Percentiles rank a stretch among this genome's conserved stretches.
phyloP scores from a whole-genome alignment of 2,329 filamentous ascomycete genomes.

The Fusarium falciforme region DNA sequence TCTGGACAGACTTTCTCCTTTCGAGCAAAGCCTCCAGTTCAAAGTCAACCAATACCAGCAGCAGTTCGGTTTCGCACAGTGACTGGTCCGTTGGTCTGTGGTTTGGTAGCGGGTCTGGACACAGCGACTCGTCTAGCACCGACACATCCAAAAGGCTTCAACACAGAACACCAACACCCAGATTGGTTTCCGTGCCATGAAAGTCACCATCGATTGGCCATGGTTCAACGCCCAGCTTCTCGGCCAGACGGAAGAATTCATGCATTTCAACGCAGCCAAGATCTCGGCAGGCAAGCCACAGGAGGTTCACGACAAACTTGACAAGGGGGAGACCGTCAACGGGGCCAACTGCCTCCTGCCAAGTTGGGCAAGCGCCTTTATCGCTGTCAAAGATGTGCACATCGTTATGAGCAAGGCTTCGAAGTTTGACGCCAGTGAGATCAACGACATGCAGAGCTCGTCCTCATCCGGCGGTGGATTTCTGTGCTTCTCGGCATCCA shows the following conservation, averaged over 20 bases:
- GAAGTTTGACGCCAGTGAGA: neutral
- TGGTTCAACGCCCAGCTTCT: neutral
- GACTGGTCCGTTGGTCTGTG: too few relatives aligned
- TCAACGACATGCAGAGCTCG: neutral
- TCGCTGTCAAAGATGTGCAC: slow-evolving; percentile 1
- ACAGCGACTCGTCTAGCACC: too few relatives aligned
- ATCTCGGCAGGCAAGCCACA: neutral
- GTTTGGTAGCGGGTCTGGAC: too few relatives aligned
- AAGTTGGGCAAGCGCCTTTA: neutral
- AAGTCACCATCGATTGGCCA: neutral
- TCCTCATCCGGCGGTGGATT: neutral
- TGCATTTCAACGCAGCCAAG: neutral
- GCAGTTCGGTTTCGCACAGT: too few relatives aligned
- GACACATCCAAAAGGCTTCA: neutral
- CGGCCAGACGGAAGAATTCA: neutral
- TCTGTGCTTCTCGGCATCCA: neutral
- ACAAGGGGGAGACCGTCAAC: neutral
- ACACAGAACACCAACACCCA: neutral
- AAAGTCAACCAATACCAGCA: too few relatives aligned
- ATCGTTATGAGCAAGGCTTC: neutral
- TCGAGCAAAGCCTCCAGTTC: too few relatives aligned
- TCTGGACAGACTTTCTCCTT: too few relatives aligned
- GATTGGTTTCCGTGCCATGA: slow-evolving; percentile 3
- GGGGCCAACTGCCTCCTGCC: neutral
- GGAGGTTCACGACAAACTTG: neutral